Base-by-base conservation (phyloP, 192 early-diverging fungal genomes). In the Backusella luteola region DNA sequence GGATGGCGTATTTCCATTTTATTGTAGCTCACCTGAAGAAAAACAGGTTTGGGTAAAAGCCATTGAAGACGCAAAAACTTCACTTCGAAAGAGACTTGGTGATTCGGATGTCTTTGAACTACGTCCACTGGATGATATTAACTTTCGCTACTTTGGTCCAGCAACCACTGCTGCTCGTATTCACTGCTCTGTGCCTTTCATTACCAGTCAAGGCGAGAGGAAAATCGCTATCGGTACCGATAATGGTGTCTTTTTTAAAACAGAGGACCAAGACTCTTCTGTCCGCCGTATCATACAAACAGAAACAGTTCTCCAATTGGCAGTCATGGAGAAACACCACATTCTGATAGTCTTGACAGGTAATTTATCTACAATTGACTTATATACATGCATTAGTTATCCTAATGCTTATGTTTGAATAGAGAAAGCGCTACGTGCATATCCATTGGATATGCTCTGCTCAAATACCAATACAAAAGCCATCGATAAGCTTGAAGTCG, bases 191-290 rank as follows among this genome's bases (percentile, higher is more conserved):
- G 74, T 84, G 29, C 84, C 85, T 2, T 86, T 84, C 53, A 82
- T 71, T 6, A 49, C 72, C 2, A 23, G 32, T 19, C 66, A 68
- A 34, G 84, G 86, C 38, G 87, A 88, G 69, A 84, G 85, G 7
- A 79, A 89, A 42, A 86, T 98, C 49, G 87, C 95, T 23, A 83
- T 98, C 36, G 97, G 94, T 68, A 94, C 96, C 0, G 96, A 98
- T 69, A 83, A 85, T 15, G 97, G 97, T 19, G 84, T 98, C 21
- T 97, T 90, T 74, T 73, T 78, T 56, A 77, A 77, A 34, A 52
- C 74, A 1, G 87, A 90, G 4, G 81, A 84, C 4, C 84, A 87
- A 59, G 86, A 83, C 71, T 84, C 80, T 29, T 84, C 86, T 63
- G 81, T 89, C 73, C 79, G 80, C 75, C 85, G 87, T 70, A 84